Conservation (phyloP, 129 eudicot genomes). For the Daucus carota region DNA sequence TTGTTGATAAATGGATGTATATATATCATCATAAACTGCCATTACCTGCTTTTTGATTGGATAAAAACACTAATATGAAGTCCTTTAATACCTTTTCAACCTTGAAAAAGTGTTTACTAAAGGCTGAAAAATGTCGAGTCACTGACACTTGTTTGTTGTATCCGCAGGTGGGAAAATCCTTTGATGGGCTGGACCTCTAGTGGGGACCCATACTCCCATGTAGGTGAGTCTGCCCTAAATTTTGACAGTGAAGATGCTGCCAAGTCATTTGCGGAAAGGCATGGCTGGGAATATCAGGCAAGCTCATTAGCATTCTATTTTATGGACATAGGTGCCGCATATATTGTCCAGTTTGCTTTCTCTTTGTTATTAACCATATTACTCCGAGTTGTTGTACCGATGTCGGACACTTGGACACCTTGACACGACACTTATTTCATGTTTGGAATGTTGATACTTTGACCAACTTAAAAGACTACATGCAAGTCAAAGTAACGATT, state of each 20-base stretch:
- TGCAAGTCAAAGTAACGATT: too few species aligned
- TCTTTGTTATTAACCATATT: too few species aligned
- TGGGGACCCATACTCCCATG: slow-evolving; percentile 95
- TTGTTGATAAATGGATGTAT: neutral
- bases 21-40: neutral
- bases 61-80: neutral
- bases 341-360: neutral
- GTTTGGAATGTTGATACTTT: too few species aligned
- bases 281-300: slow-evolving; percentile 93
- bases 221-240: slow-evolving; percentile 75
- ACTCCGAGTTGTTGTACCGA: too few species aligned
- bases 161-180: slow-evolving; percentile 92
- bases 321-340: neutral
- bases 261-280: slow-evolving; percentile 67
- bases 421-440: too few species aligned
- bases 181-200: slow-evolving; percentile 98
- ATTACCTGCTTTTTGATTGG: neutral
- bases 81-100: neutral
- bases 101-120: neutral
- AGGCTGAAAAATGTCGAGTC: neutral
- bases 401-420: too few species aligned
- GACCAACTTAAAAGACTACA: too few species aligned
- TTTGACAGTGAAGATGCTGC: slow-evolving; percentile 80
- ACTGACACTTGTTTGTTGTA: neutral
- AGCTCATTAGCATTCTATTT: slow-evolving; percentile 8